Conservation (phyloP, 768 basidiomycete genomes). For the Lactifluus piperatus region DNA sequence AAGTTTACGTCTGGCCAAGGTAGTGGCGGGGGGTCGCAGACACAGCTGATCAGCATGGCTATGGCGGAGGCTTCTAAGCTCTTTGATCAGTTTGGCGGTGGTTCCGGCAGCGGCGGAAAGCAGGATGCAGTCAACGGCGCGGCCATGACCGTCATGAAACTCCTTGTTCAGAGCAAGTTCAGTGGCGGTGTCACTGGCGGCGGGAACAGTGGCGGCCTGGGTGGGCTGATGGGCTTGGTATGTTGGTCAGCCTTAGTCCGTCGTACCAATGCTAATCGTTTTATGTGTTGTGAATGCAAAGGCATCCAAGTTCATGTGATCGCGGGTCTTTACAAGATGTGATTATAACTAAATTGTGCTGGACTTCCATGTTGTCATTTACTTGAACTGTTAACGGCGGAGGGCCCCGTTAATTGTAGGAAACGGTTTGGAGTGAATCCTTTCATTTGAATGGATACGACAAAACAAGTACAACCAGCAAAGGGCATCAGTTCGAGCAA, state of each 20-base stretch:
- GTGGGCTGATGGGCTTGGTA: slow-evolving; percentile 39
- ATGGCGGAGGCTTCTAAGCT: slow-evolving; percentile 76
- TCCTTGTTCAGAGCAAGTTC: slow-evolving; percentile 63
- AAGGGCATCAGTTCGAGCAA: background rate
- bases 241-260: background rate
- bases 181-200: slow-evolving; percentile 44
- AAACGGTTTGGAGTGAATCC: background rate
- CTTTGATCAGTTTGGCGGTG: slow-evolving; percentile 62
- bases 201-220: slow-evolving; percentile 60
- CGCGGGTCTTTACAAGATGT: background rate
- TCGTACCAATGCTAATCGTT: slow-evolving; percentile 20
- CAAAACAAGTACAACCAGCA: background rate
- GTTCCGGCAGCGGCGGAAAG: slow-evolving; percentile 56
- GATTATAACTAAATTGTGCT: background rate
- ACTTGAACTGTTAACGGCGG: background rate
- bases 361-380: background rate
- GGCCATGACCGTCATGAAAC: slow-evolving; percentile 79
- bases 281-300: background rate
- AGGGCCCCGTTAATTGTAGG: background rate
- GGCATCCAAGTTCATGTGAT: slow-evolving; percentile 15
- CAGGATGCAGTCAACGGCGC: slow-evolving; percentile 83
- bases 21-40: slow-evolving; percentile 38
- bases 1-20: slow-evolving; percentile 49
- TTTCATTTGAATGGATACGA: background rate
- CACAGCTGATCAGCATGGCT: slow-evolving; percentile 70